Conservation (phyloP, 495 filamentous ascomycete genomes). For the Xanthoparmelia taractica region DNA sequence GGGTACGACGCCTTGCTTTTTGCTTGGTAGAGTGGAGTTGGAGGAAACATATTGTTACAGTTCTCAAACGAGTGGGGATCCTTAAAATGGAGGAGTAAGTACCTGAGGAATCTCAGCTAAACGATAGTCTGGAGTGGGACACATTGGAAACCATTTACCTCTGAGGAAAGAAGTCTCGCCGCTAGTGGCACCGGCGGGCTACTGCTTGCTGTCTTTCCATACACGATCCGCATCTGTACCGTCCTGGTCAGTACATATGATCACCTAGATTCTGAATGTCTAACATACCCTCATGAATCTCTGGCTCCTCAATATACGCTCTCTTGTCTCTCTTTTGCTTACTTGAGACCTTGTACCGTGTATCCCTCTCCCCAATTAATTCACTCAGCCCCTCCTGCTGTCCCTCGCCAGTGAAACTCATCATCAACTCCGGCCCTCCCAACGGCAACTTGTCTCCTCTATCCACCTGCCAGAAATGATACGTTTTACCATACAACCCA, state of each 20-base stretch:
- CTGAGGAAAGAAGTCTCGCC: not conserved
- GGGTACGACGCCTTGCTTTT: constrained; percentile 21
- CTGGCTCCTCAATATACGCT: constrained; percentile 48
- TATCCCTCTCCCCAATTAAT: constrained; percentile 56
- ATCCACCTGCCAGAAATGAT: constrained; percentile 83
- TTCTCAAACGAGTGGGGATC: not conserved
- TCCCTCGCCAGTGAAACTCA: constrained; percentile 54
- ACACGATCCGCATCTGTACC: constrained; percentile 42
- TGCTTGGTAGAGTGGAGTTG: constrained; percentile 19
- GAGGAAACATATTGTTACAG: constrained; percentile 15
- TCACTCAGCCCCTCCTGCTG: constrained; percentile 54
- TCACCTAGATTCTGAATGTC: not conserved
- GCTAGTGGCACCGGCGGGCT: not conserved
- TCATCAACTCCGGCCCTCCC: constrained; percentile 71
- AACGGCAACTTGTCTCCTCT: constrained; percentile 68
- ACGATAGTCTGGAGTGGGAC: not conserved
- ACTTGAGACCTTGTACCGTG: constrained; percentile 54
- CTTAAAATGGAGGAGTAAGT: not conserved
- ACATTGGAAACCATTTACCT: not conserved
- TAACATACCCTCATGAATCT: constrained; percentile 48
- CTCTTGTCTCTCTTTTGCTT: constrained; percentile 56
- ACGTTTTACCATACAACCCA: constrained; percentile 78
- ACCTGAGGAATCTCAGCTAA: not conserved
- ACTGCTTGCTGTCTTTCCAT: constrained; percentile 30
- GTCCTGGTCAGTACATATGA: not conserved